These are phyloP conservation scores for Hemerocallis citrina DNA, from an alignment of 106 monocot genomes.

Conservation along the genomic window DNA sequence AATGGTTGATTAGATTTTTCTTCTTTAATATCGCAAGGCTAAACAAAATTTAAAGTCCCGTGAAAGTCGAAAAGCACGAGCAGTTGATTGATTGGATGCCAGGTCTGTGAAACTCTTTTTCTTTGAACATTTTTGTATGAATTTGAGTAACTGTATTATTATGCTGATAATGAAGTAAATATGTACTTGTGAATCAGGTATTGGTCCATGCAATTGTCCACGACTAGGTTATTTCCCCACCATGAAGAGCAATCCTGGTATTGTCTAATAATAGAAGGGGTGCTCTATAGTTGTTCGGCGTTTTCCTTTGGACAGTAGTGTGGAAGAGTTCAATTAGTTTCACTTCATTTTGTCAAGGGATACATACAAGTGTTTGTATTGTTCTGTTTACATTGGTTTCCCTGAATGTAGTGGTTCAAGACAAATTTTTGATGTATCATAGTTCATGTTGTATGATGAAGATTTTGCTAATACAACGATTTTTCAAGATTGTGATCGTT, in stretches of 20 bases:
- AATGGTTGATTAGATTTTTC: neutral
- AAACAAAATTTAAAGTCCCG: neutral
- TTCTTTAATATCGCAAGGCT: neutral
- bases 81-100: neutral
- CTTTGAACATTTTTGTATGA: neutral
- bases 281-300: neutral
- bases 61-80: neutral
- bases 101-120: neutral
- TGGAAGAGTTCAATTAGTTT: neutral
- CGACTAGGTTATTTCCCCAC: neutral
- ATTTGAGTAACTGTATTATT: neutral
- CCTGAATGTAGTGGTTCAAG: too few relatives aligned
- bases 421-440: too few relatives aligned
- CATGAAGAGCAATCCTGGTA: neutral
- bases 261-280: neutral
- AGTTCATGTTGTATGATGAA: too few relatives aligned
- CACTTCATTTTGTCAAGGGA: neutral
- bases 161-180: too few relatives aligned
- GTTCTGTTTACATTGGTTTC: too few relatives aligned
- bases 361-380: too few relatives aligned
- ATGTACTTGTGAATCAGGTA: neutral
- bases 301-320: neutral
- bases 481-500: too few relatives aligned
- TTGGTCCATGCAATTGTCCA: neutral
- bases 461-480: too few relatives aligned